Evolutionary conservation across 2,329 filamentous ascomycete species (phyloP), one percentile per base, ranked within the genome.

Genomic region (Stylonectria norvegica): DNA sequence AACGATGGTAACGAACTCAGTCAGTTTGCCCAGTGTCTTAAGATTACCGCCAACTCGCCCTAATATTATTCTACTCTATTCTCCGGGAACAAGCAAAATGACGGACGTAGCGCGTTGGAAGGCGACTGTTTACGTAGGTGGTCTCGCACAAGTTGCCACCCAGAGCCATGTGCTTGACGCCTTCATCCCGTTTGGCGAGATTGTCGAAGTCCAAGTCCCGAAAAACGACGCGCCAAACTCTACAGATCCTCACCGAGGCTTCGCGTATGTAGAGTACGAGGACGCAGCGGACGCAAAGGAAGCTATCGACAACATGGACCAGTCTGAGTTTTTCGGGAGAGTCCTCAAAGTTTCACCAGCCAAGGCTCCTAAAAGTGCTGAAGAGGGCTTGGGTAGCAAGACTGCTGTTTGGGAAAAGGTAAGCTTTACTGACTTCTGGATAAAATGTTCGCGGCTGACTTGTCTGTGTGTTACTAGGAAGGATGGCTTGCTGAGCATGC

Each of bases 231-330:
- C 83, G 47, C 84, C 85, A 50, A 89, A 87, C 48, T 81, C 85
- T 5, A 81, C 77, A 34, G 87, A 94, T 28, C 71, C 81, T 20
- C 93, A 98, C 64, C 78, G 90, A 37, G 93, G 94, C 1, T 98
- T 97, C 65, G 93, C 90, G 43, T 97, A 98, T 62, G 87, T 98
- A 36, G 93, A 98, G 61, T 98, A 87, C 59, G 89, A 96, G 57
- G 78, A 89, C 42, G 76, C 81, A 10, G 79, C 84, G 42, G 93
- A 98, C 66, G 91, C 90, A 19, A 83, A 83, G 58, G 91, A 97
- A 67, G 93, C 93, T 36, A 95, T 98, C 63, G 89, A 97, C 73
- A 98, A 98, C 62, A 97, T 98, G 91, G 89, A 98, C 62, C 89
- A 95, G 63, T 86, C 90, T 45, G 91, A 97, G 68, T 78, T 98